Evolutionary conservation across 1,284 basidiomycete species (phyloP).

Genomic region (Filobasidium uniguttulatum): DNA sequence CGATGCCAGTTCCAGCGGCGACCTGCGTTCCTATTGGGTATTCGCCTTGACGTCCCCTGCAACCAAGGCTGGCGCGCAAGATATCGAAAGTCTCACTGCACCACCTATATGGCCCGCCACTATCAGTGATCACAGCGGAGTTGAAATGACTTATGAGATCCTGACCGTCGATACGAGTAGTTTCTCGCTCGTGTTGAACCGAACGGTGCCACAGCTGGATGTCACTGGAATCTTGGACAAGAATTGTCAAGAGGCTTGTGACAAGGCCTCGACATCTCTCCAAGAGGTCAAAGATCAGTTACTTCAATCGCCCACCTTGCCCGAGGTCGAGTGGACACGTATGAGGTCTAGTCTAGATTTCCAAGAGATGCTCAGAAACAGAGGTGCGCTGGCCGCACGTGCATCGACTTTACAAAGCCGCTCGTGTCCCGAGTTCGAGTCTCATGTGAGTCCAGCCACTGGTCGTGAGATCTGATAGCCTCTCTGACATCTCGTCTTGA

Average conservation of each 20-base stretch:
- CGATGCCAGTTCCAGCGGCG: conserved; percentile 35
- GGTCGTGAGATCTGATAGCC: no score
- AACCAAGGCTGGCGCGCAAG: conserved; percentile 46
- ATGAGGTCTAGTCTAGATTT: conserved; percentile 70
- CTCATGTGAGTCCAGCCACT: conserved; percentile 53
- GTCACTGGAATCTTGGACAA: conserved; percentile 24
- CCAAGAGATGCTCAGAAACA: conserved; percentile 60
- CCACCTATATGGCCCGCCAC: conserved; percentile 62
- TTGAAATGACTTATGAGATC: conserved; percentile 56
- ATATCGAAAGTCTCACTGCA: conserved; percentile 48
- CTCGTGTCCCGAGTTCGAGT: conserved; percentile 50
- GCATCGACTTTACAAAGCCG: conserved; percentile 43
- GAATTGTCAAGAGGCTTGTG: conserved; percentile 40
- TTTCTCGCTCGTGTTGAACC: conserved; percentile 60
- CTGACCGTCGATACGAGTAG: conserved; percentile 55
- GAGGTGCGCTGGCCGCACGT: conserved; percentile 44
- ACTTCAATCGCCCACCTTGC: conserved; percentile 41
- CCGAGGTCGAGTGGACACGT: conserved; percentile 73
- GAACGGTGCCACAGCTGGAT: conserved; percentile 57
- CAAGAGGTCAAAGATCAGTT: conserved; percentile 42
- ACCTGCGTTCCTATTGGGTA: conserved; percentile 49
- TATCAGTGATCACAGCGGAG: conserved; percentile 41
- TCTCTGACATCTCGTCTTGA: no score
- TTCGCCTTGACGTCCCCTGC: conserved; percentile 59
- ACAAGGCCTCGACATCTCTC: conserved; percentile 43